Conservation (phyloP, 257 asterid species). For the Plectranthus barbatus region DNA sequence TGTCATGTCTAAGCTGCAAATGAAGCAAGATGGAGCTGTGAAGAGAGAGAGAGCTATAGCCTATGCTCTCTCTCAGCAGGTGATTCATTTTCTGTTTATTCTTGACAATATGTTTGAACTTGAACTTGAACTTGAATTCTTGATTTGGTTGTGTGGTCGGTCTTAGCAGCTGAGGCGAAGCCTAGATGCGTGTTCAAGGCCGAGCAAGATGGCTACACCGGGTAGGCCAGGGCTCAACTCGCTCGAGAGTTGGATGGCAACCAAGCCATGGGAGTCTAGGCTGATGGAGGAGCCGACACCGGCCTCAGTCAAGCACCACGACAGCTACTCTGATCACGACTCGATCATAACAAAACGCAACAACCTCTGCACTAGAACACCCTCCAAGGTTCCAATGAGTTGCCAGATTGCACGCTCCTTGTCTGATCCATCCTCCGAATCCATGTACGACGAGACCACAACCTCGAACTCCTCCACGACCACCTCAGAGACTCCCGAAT, state of each 20-base stretch:
- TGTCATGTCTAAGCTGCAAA: slow-evolving; percentile 62
- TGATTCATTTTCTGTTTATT: not conserved
- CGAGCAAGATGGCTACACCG: slow-evolving; percentile 25
- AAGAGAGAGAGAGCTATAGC: slow-evolving; percentile 82
- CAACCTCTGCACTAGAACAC: slow-evolving; percentile 14
- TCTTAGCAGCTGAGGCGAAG: slow-evolving; percentile 22
- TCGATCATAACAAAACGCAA: not conserved
- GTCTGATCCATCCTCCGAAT: slow-evolving; percentile 47
- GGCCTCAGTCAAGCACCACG: too few species aligned
- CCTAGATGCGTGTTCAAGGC: slow-evolving; percentile 22
- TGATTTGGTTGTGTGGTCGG: not conserved
- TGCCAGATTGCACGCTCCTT: slow-evolving; percentile 46
- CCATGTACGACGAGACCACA: slow-evolving; percentile 43
- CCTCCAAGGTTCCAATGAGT: slow-evolving; percentile 38
- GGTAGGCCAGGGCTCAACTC: slow-evolving; percentile 36
- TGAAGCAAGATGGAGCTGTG: slow-evolving; percentile 80
- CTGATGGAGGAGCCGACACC: slow-evolving; percentile 27
- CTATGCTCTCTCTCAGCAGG: slow-evolving; percentile 71
- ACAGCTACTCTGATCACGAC: slow-evolving; percentile 28
- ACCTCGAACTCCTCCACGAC: slow-evolving; percentile 50
- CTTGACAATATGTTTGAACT: too few species aligned
- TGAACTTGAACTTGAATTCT: not conserved
- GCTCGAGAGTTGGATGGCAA: slow-evolving; percentile 83
- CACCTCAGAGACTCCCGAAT: slow-evolving; percentile 24
- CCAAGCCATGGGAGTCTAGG: slow-evolving; percentile 41